A percentile compares a stretch with the other conserved stretches of the same genome.
Evolutionary conservation across 495 filamentous ascomycete species (phyloP).

Genomic region (Neurospora cerealis): DNA sequence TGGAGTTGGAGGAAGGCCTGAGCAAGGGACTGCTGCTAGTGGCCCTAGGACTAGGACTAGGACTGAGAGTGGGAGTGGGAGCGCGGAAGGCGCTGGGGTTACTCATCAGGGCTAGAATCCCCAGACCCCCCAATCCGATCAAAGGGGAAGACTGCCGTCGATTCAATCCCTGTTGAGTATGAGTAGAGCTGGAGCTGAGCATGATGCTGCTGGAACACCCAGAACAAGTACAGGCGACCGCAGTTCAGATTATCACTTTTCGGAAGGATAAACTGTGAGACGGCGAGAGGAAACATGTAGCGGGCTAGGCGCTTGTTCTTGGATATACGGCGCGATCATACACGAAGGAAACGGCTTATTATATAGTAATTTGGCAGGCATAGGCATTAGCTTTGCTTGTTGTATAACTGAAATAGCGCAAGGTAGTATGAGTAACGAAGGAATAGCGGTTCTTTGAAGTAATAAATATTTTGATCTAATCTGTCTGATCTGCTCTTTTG

Average conservation of each 20-base stretch:
- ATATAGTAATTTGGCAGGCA: not conserved
- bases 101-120: not conserved
- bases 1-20: not conserved
- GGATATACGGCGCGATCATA: not conserved
- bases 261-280: not conserved
- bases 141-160: not conserved
- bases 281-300: no score
- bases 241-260: not conserved
- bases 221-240: not conserved
- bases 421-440: not conserved
- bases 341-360: not conserved
- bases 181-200: not conserved
- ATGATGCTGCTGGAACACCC: not conserved
- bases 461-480: not conserved
- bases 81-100: not conserved
- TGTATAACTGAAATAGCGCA: not conserved
- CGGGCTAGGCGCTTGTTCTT: not conserved
- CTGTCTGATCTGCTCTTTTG: not conserved
- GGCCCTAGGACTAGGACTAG: not conserved
- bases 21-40: not conserved
- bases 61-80: not conserved
- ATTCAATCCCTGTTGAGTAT: not conserved
- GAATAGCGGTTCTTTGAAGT: not conserved
- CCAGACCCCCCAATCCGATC: not conserved
- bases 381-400: not conserved